These are phyloP conservation scores for Nothopassalora personata DNA, from an alignment of 2,329 filamentous ascomycete species.

Conservation along the genomic window DNA sequence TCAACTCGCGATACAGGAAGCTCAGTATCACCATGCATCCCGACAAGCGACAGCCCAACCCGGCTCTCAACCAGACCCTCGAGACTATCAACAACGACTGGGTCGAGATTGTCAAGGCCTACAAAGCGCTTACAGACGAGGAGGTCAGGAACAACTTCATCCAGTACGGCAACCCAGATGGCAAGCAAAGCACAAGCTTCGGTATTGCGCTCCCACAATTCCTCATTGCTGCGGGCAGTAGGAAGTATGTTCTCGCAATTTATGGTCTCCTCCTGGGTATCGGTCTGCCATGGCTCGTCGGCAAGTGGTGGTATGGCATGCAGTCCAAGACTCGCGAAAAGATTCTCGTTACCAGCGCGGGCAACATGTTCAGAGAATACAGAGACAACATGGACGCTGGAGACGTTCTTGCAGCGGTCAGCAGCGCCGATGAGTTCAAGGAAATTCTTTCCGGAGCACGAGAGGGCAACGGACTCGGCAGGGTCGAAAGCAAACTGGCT, in stretches of 20 bases:
- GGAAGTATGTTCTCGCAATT: slow-evolving; percentile 87
- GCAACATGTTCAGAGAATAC: slow-evolving; percentile 91
- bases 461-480: slow-evolving; percentile 72
- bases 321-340: slow-evolving; percentile 90
- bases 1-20: slow-evolving; percentile 84
- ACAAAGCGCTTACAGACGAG: slow-evolving; percentile 96
- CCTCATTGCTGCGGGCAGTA: slow-evolving; percentile 87
- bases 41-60: slow-evolving; percentile 82
- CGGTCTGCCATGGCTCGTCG: slow-evolving; percentile 84
- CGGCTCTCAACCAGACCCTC: slow-evolving; percentile 79
- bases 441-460: slow-evolving; percentile 70
- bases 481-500: slow-evolving; percentile 72
- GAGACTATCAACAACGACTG: slow-evolving; percentile 82
- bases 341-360: slow-evolving; percentile 86
- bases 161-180: slow-evolving; percentile 92
- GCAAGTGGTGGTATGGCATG: slow-evolving; percentile 98
- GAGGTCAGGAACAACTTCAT: slow-evolving; percentile 96
- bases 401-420: slow-evolving; percentile 74
- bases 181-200: slow-evolving; percentile 97
- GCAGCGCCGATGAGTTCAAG: slow-evolving; percentile 79
- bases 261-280: slow-evolving; percentile 87
- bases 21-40: slow-evolving; percentile 85
- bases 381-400: slow-evolving; percentile 76
- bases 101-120: slow-evolving; percentile 94
- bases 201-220: slow-evolving; percentile 92